A percentile compares a stretch with the other conserved stretches of the same genome.
Evolutionary conservation across 1,284 basidiomycete species (phyloP).

Genomic region (Pseudozyma flocculosa): DNA sequence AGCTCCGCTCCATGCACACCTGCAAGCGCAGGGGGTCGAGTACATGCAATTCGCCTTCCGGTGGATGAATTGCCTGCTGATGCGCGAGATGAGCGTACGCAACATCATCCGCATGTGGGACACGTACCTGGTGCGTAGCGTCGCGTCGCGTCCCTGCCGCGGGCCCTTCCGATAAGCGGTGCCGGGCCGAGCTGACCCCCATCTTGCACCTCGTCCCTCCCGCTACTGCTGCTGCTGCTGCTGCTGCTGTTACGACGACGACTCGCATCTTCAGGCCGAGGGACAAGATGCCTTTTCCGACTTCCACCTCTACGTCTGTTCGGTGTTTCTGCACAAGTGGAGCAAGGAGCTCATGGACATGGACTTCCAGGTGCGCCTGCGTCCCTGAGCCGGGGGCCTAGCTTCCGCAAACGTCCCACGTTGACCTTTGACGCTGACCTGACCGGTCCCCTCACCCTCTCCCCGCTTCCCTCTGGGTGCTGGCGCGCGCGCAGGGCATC

Average conservation of each 20-base stretch:
- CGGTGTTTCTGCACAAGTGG: slow-evolving; percentile 55
- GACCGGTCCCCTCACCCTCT: too few species aligned
- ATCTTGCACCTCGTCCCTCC: too few species aligned
- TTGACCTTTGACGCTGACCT: too few species aligned
- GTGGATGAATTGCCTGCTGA: slow-evolving; percentile 59
- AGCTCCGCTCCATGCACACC: slow-evolving; percentile 52
- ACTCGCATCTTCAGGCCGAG: slow-evolving; percentile 46
- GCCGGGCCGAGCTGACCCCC: too few species aligned
- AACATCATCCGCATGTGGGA: slow-evolving; percentile 58
- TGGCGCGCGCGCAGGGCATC: slow-evolving; percentile 82
- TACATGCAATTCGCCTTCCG: slow-evolving; percentile 58
- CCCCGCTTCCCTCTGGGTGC: too few species aligned
- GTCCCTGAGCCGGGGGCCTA: background rate
- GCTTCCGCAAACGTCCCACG: too few species aligned
- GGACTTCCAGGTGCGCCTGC: slow-evolving; percentile 48
- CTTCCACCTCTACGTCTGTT: slow-evolving; percentile 57
- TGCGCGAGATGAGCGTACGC: slow-evolving; percentile 58
- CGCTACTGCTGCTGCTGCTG: too few species aligned
- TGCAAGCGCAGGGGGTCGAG: slow-evolving; percentile 53
- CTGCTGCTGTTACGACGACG: too few species aligned
- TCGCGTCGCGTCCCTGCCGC: too few species aligned
- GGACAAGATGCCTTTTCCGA: slow-evolving; percentile 56
- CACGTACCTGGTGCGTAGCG: slow-evolving; percentile 50
- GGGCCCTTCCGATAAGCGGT: too few species aligned
- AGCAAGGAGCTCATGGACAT: slow-evolving; percentile 44